Percentiles rank a stretch among this genome's conserved stretches.
These are phyloP conservation scores for Microsporum ferrugineum DNA, from an alignment of 2,329 filamentous ascomycete species.

Conservation along the genomic window DNA sequence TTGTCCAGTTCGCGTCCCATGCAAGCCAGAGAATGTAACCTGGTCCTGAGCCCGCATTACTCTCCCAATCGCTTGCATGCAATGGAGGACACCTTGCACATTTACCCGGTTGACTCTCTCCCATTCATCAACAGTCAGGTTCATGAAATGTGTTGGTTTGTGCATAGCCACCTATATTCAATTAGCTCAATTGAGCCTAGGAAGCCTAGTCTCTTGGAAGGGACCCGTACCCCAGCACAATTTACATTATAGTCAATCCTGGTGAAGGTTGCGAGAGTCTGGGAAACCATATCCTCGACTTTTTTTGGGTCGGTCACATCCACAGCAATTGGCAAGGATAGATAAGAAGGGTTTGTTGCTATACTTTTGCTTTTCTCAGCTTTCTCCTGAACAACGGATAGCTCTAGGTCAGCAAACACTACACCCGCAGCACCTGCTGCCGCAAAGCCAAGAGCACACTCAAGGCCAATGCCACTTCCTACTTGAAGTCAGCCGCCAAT, in stretches of 20 bases:
- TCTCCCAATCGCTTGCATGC: background rate
- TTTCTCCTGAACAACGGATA: slow-evolving; percentile 12
- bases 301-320: slow-evolving; percentile 17
- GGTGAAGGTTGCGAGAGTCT: slow-evolving; percentile 15
- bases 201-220: background rate
- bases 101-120: background rate
- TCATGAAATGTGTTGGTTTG: background rate
- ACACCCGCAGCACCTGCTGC: slow-evolving; percentile 16
- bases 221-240: slow-evolving; percentile 14
- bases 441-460: slow-evolving; percentile 11
- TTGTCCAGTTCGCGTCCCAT: slow-evolving; percentile 13
- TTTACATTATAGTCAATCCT: slow-evolving; percentile 21
- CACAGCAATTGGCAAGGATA: slow-evolving; percentile 16
- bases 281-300: slow-evolving; percentile 20
- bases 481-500: slow-evolving; percentile 12
- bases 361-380: slow-evolving; percentile 19
- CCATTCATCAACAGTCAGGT: background rate
- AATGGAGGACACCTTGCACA: background rate
- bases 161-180: background rate
- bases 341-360: slow-evolving; percentile 19
- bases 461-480: slow-evolving; percentile 14
- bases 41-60: slow-evolving; percentile 13
- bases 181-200: background rate
- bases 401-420: slow-evolving; percentile 20
- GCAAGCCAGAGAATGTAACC: slow-evolving; percentile 28